Evolutionary conservation across 352 stramenopile species (phyloP).

Genomic region (Pythium dissimile): DNA sequence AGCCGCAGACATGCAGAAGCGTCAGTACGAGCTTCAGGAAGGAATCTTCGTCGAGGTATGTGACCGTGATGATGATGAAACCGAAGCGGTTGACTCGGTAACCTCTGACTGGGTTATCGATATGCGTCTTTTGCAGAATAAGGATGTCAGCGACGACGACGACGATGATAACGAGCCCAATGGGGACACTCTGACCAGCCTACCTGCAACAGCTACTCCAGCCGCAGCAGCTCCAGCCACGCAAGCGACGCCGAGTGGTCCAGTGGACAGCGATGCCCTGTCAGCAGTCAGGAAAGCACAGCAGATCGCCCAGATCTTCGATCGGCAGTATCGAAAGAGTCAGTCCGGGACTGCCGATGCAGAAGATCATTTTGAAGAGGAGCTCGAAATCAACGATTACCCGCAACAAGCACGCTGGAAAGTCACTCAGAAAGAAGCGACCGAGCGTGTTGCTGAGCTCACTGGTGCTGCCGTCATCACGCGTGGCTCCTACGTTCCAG

Average conservation of each 20-base stretch:
- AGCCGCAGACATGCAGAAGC: constrained; percentile 88
- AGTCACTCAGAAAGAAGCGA: constrained; percentile 85
- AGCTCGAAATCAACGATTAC: constrained; percentile 95
- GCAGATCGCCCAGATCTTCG: constrained; percentile 83
- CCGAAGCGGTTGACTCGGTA: not conserved
- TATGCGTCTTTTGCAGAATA: constrained; percentile 17
- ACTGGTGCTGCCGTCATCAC: constrained; percentile 87
- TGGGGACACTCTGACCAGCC: constrained; percentile 18
- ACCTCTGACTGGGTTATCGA: not conserved
- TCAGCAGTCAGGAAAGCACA: constrained; percentile 79
- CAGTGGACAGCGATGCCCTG: constrained; percentile 54
- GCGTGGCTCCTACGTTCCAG: constrained; percentile 85
- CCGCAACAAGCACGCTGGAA: constrained; percentile 88
- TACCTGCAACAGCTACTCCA: constrained; percentile 5
- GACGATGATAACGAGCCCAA: constrained; percentile 45
- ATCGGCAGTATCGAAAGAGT: constrained; percentile 69
- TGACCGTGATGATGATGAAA: not conserved
- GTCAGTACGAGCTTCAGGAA: constrained; percentile 87
- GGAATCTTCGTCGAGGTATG: constrained; percentile 73
- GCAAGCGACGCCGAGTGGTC: constrained; percentile 8
- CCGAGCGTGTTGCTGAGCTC: constrained; percentile 83
- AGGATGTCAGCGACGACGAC: constrained; percentile 49
- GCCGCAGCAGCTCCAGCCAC: constrained; percentile 3
- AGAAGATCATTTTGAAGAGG: constrained; percentile 81
- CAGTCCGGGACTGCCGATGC: constrained; percentile 31